Percentiles rank a stretch among this genome's conserved stretches.
phyloP scores from a whole-genome alignment of 2,329 filamentous ascomycete species.

The Orbilia blumenaviensis region DNA sequence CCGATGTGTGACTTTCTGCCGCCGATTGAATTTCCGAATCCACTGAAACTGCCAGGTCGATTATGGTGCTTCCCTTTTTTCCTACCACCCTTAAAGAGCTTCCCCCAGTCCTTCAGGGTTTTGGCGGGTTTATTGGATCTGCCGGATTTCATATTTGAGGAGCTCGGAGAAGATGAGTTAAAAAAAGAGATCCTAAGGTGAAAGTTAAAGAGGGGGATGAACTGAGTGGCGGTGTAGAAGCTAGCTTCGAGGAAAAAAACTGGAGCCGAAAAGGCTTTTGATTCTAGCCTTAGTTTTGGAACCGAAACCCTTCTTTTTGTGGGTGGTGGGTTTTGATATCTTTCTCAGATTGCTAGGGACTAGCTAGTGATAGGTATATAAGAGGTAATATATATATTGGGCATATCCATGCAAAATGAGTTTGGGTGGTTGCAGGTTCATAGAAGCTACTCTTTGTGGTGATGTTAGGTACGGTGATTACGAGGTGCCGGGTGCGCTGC shows the following conservation, averaged over 20 bases:
- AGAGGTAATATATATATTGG: not conserved
- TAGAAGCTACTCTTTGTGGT: too few species aligned
- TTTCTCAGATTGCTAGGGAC: not conserved
- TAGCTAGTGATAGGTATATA: too few species aligned
- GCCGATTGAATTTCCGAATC: not conserved
- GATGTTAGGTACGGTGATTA: too few species aligned
- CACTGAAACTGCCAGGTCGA: not conserved
- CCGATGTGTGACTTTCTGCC: not conserved
- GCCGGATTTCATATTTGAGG: not conserved
- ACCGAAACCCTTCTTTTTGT: not conserved
- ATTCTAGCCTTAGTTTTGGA: not conserved
- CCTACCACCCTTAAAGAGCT: not conserved
- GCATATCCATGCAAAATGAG: too few species aligned
- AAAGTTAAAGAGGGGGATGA: not conserved
- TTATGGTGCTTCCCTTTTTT: constrained; percentile 4
- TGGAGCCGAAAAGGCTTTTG: constrained; percentile 16
- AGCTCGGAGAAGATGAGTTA: constrained; percentile 2
- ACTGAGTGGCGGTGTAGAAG: not conserved
- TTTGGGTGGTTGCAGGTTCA: too few species aligned
- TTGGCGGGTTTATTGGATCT: constrained; percentile 6
- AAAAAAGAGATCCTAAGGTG: not conserved
- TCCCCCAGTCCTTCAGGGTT: not conserved
- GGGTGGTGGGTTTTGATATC: not conserved
- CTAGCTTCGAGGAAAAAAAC: not conserved
- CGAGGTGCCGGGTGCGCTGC: too few species aligned